phyloP scores from a whole-genome alignment of 1,139 yeast species.

The Hansenula sp. region DNA sequence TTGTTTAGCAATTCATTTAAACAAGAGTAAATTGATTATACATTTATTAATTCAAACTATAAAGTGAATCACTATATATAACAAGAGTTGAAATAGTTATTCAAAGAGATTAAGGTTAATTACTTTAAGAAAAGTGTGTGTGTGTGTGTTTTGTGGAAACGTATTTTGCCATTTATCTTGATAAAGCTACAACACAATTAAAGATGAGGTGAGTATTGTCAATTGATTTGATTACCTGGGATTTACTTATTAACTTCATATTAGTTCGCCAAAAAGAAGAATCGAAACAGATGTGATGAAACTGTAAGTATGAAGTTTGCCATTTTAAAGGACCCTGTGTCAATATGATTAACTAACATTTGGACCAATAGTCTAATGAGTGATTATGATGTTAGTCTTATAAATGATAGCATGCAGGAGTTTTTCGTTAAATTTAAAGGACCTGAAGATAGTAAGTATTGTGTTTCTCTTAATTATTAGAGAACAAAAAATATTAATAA shows the following conservation, averaged over 20 bases:
- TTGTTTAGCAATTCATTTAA: too few species aligned
- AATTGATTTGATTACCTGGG: neutral
- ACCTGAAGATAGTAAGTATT: constrained; percentile 61
- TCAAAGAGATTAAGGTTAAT: too few species aligned
- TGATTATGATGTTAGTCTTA: constrained; percentile 82
- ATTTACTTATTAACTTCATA: neutral
- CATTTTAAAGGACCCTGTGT: neutral
- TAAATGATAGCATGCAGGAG: constrained; percentile 88
- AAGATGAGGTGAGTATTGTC: neutral
- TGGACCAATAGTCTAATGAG: constrained; percentile 64
- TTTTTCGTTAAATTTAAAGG: constrained; percentile 84
- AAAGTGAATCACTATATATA: too few species aligned
- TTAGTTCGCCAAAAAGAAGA: constrained; percentile 58
- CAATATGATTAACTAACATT: neutral
- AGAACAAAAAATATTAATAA: neutral
- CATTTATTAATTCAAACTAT: too few species aligned
- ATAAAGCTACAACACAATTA: neutral
- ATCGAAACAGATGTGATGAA: constrained; percentile 98
- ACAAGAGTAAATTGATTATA: too few species aligned
- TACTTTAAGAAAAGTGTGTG: too few species aligned
- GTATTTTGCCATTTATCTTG: neutral
- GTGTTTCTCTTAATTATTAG: neutral
- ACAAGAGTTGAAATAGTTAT: too few species aligned
- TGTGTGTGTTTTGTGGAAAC: too few species aligned
- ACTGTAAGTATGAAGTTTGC: constrained; percentile 46